Evolutionary conservation across 208 protist species (phyloP).

Genomic region (Trypanosomatidae sp.): DNA sequence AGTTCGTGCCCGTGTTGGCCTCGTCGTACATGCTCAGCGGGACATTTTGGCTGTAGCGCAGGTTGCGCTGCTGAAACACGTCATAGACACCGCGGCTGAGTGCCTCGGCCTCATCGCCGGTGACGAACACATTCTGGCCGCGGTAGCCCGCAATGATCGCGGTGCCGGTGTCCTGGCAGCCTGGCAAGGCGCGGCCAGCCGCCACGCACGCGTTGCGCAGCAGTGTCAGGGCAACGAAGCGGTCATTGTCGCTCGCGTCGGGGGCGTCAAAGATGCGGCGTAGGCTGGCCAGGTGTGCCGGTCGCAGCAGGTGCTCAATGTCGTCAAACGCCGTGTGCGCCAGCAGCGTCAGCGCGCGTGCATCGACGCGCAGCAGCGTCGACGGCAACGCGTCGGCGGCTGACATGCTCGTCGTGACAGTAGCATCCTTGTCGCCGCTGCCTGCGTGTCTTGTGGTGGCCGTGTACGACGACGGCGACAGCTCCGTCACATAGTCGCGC

Average conservation of each 20-base stretch:
- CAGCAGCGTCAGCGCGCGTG: slow-evolving; percentile 80
- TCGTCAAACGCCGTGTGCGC: slow-evolving; percentile 84
- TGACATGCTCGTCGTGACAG: too few relatives aligned
- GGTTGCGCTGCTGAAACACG: slow-evolving; percentile 90
- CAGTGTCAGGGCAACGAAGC: slow-evolving; percentile 94
- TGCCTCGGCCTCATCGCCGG: slow-evolving; percentile 87
- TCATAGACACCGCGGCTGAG: slow-evolving; percentile 92
- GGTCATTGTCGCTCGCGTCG: slow-evolving; percentile 94
- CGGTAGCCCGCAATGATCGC: slow-evolving; percentile 94
- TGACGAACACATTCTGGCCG: slow-evolving; percentile 91
- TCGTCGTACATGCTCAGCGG: slow-evolving; percentile 94
- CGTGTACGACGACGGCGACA: too few relatives aligned
- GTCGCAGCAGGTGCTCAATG: slow-evolving; percentile 91
- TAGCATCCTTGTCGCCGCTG: background rate
- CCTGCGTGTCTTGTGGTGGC: too few relatives aligned
- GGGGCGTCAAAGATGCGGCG: slow-evolving; percentile 92
- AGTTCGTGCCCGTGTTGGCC: slow-evolving; percentile 95
- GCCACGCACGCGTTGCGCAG: slow-evolving; percentile 96
- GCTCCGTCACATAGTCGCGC: slow-evolving; percentile 72
- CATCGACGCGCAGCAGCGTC: slow-evolving; percentile 81
- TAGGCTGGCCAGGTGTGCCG: slow-evolving; percentile 87
- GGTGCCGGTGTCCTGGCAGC: slow-evolving; percentile 96
- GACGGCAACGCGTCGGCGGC: slow-evolving; percentile 17
- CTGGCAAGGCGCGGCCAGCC: slow-evolving; percentile 75
- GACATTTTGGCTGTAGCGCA: slow-evolving; percentile 94